Percentiles rank a stretch among this genome's conserved stretches.
Conservation (phyloP, 2,329 filamentous ascomycete genomes). For the Sporothrix curviconia region DNA sequence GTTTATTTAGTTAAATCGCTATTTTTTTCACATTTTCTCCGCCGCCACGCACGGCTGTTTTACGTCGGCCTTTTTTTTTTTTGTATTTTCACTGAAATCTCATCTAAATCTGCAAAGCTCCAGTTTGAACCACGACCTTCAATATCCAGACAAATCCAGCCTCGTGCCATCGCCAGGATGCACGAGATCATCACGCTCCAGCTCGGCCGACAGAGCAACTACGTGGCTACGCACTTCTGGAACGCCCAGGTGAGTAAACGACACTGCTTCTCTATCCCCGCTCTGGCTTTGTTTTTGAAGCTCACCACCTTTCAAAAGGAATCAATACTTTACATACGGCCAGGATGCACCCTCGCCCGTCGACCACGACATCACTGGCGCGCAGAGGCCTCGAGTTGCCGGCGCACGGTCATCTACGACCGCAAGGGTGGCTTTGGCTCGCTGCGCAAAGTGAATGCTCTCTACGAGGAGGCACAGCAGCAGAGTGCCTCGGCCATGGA, state of each 20-base stretch:
- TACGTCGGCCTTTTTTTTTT: too few species aligned
- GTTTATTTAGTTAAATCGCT: too few species aligned
- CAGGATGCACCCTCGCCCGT: slow-evolving; percentile 59
- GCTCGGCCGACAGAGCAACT: slow-evolving; percentile 88
- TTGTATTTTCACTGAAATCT: not conserved
- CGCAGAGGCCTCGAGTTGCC: slow-evolving; percentile 88
- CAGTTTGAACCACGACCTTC: not conserved
- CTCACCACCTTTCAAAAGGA: too few species aligned
- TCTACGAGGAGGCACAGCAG: slow-evolving; percentile 57
- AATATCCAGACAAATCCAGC: not conserved
- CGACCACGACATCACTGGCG: slow-evolving; percentile 88
- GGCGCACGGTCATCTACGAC: slow-evolving; percentile 86
- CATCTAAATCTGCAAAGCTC: not conserved
- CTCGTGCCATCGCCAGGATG: slow-evolving; percentile 47
- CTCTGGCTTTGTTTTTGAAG: too few species aligned
- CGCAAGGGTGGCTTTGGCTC: slow-evolving; percentile 90
- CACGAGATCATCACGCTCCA: slow-evolving; percentile 93
- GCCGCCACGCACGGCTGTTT: too few species aligned
- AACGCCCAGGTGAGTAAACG: slow-evolving; percentile 64
- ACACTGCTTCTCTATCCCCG: too few species aligned
- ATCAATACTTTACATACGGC: slow-evolving; percentile 91
- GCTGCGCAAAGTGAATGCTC: slow-evolving; percentile 75
- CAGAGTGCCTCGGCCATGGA: slow-evolving; percentile 3
- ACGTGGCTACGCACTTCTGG: slow-evolving; percentile 94
- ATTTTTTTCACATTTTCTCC: too few species aligned